phyloP scores from a whole-genome alignment of 495 filamentous ascomycete genomes.

The Aspergillus ellipticus region DNA sequence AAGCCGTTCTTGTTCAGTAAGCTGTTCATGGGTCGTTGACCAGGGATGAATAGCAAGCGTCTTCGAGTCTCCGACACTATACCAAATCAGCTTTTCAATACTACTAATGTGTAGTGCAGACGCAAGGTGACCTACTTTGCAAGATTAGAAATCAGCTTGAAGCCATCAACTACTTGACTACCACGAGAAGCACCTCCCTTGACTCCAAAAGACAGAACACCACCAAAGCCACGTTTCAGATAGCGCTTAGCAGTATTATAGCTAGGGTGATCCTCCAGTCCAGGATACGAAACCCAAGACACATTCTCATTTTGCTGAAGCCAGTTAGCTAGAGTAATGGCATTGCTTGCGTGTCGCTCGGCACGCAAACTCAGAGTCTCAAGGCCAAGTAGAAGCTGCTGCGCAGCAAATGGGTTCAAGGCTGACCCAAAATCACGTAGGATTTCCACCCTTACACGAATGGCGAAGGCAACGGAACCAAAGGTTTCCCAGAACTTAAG shows the following conservation, averaged over 20 bases:
- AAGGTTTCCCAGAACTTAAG: slow-evolving; percentile 98
- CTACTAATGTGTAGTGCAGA: background rate
- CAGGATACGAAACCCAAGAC: slow-evolving; percentile 92
- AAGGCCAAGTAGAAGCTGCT: slow-evolving; percentile 84
- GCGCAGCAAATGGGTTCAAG: slow-evolving; percentile 92
- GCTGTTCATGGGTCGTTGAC: slow-evolving; percentile 94
- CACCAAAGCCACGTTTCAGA: slow-evolving; percentile 80
- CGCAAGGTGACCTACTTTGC: slow-evolving; percentile 56
- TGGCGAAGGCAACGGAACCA: slow-evolving; percentile 76
- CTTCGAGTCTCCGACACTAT: slow-evolving; percentile 66
- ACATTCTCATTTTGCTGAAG: slow-evolving; percentile 79
- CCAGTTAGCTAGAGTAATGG: slow-evolving; percentile 78
- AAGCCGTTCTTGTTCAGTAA: slow-evolving; percentile 75
- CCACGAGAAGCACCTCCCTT: slow-evolving; percentile 83
- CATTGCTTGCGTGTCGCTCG: slow-evolving; percentile 85
- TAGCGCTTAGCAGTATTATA: slow-evolving; percentile 88
- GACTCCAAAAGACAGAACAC: slow-evolving; percentile 89
- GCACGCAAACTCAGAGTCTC: slow-evolving; percentile 86
- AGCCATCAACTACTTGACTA: slow-evolving; percentile 83
- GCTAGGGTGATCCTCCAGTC: slow-evolving; percentile 74
- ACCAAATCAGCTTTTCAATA: background rate
- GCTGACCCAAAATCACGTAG: slow-evolving; percentile 81
- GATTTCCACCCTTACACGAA: slow-evolving; percentile 80
- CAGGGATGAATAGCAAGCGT: slow-evolving; percentile 96
- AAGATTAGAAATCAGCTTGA: slow-evolving; percentile 92